Base-by-base conservation (phyloP, 306 rosid species). In the Dryas alaskensis region DNA sequence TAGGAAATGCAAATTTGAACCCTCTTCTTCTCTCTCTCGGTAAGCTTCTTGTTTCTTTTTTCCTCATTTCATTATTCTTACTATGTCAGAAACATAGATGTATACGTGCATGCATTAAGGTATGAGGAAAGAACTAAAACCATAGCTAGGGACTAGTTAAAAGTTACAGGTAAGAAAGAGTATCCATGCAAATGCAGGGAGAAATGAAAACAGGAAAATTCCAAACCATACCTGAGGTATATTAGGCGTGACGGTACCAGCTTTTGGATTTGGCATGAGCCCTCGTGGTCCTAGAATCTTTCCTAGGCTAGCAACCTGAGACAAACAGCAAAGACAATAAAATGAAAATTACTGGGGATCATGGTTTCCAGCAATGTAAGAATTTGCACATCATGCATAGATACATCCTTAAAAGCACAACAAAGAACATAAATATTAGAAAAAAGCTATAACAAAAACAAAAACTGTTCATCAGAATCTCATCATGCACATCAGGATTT, bases 251-350 rank as follows among this genome's bases (percentile, higher is more conserved):
- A 95, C 99, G 4, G 99, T 95, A 73, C 99, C 99, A 76, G 99
- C 99, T 87, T 95, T 95, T 3, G 99, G 99, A 86, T 95, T 95
- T 65, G 99, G 99, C 99, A 95, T 95, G 81, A 95, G 90, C 75
- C 99, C 99, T 85, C 99, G 90, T 59, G 99, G 99, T 62, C 99
- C 99, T 73, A 95, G 85, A 89, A 95, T 91, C 80, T 95, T 95
- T 69, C 99, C 99, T 2, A 95, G 89, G 83, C 86, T 90, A 66
- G 99, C 99, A 82, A 95, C 99, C 99, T 95, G 81, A 52, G 48
- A 76, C 73, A 70, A 80, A 70, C 77, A 82, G 40, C 72, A 67
- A 68, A 50, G 42, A 73, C 37, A 77, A 51, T 46, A 67, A 77
- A 74, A 65, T 69, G 78, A 72, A 60, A 70, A 74, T 67, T 25